phyloP scores from a whole-genome alignment of 2,329 filamentous ascomycete species.

The Penicillium sp. region DNA sequence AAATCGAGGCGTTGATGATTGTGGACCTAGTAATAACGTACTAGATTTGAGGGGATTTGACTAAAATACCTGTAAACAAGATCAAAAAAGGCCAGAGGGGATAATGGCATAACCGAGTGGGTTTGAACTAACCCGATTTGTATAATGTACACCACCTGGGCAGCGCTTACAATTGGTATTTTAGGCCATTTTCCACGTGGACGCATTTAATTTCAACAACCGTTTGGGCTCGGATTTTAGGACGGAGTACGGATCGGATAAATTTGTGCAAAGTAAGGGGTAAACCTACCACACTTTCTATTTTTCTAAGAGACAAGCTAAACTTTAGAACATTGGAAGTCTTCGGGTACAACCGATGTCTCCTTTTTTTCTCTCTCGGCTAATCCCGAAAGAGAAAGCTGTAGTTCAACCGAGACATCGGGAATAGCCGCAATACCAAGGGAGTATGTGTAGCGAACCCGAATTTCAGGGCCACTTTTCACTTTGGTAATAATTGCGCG shows the following conservation, averaged over 20 bases:
- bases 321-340: no score
- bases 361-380: neutral
- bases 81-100: neutral
- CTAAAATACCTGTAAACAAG: neutral
- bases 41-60: neutral
- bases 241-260: no score
- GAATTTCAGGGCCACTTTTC: neutral
- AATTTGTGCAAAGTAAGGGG: no score
- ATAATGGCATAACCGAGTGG: neutral
- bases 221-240: neutral
- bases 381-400: neutral
- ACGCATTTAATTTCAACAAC: neutral
- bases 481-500: neutral
- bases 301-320: no score
- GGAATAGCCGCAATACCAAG: neutral
- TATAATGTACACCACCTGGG: conserved; percentile 13
- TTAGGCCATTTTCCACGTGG: neutral
- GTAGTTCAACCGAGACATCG: neutral
- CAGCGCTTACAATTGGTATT: neutral
- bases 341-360: neutral
- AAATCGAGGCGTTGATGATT: no score
- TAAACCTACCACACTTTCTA: no score
- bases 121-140: conserved; percentile 1
- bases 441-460: neutral
- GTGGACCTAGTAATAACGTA: neutral